Evolutionary conservation across 805 yeast species (phyloP).

Genomic region (Ogataea pilisensis): DNA sequence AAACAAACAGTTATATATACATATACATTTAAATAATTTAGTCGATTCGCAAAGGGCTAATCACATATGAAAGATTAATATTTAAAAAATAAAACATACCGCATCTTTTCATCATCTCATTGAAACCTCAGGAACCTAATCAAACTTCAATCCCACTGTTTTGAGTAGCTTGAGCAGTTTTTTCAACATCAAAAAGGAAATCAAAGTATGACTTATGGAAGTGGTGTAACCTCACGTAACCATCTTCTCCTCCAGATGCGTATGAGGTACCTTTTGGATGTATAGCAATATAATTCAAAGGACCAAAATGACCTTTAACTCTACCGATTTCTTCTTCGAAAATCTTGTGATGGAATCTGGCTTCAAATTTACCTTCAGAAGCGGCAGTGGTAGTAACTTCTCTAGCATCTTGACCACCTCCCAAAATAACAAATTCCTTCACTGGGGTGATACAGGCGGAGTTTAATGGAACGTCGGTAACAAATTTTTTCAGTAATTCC

Average conservation of each 20-base stretch:
- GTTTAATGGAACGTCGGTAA: conserved; percentile 91
- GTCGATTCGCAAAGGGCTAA: too few relatives aligned
- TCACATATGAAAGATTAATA: too few relatives aligned
- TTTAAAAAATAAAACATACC: too few relatives aligned
- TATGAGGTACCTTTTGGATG: conserved; percentile 92
- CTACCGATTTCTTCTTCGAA: conserved; percentile 96
- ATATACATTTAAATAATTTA: too few relatives aligned
- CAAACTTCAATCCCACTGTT: conserved; percentile 16
- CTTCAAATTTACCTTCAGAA: conserved; percentile 93
- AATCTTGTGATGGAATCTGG: conserved; percentile 91
- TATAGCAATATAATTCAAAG: conserved; percentile 86
- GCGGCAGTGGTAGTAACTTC: conserved; percentile 97
- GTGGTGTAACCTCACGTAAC: conserved; percentile 88
- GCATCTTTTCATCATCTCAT: too few relatives aligned
- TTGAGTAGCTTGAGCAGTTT: conserved; percentile 50
- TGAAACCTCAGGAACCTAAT: too few relatives aligned
- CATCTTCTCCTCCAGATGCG: conserved; percentile 99
- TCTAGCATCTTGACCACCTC: conserved; percentile 99
- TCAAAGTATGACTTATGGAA: conserved; percentile 92
- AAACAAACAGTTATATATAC: too few relatives aligned
- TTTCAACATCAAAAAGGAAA: conserved; percentile 87
- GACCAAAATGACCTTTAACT: conserved; percentile 99
- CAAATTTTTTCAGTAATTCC: conserved; percentile 65
- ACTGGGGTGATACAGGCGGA: conserved; percentile 91
- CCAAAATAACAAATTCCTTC: conserved; percentile 87